Conservation (phyloP, 1,284 basidiomycete species). For the Trichosporon sp. region DNA sequence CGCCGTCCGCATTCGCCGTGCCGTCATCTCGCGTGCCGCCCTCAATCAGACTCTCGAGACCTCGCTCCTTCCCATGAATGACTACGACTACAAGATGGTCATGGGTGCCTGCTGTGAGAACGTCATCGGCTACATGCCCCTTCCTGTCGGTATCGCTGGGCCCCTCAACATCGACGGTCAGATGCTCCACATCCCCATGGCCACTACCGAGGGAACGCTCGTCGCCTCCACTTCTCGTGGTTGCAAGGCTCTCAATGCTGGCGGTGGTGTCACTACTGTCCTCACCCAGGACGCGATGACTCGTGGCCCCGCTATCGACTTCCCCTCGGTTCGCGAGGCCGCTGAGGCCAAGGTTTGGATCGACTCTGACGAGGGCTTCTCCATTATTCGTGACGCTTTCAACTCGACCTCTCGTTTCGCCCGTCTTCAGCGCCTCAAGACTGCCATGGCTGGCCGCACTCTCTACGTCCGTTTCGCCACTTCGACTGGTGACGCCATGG, state of each 20-base stretch:
- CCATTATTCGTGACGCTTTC: slow-evolving; percentile 74
- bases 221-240: slow-evolving; percentile 96
- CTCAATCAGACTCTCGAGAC: slow-evolving; percentile 76
- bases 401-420: slow-evolving; percentile 92
- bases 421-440: slow-evolving; percentile 72
- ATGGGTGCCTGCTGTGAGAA: slow-evolving; percentile 99
- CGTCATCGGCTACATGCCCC: slow-evolving; percentile 93
- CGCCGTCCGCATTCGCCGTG: slow-evolving; percentile 80
- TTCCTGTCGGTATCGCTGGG: slow-evolving; percentile 94
- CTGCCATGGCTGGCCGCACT: slow-evolving; percentile 80
- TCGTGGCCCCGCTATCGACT: slow-evolving; percentile 94
- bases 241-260: slow-evolving; percentile 94
- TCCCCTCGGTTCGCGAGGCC: slow-evolving; percentile 73
- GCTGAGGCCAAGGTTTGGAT: slow-evolving; percentile 85
- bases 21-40: slow-evolving; percentile 86
- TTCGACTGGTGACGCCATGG: slow-evolving; percentile 97
- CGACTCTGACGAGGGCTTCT: slow-evolving; percentile 74
- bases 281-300: slow-evolving; percentile 95
- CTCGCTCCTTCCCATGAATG: slow-evolving; percentile 73
- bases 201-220: slow-evolving; percentile 96
- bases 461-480: slow-evolving; percentile 95
- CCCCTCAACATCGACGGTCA: slow-evolving; percentile 87
- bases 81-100: slow-evolving; percentile 92
- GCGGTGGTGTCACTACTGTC: slow-evolving; percentile 91
- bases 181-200: slow-evolving; percentile 91